These are phyloP conservation scores for Fusarium denticulatum DNA, from an alignment of 2,329 filamentous ascomycete genomes.

Conservation along the genomic window DNA sequence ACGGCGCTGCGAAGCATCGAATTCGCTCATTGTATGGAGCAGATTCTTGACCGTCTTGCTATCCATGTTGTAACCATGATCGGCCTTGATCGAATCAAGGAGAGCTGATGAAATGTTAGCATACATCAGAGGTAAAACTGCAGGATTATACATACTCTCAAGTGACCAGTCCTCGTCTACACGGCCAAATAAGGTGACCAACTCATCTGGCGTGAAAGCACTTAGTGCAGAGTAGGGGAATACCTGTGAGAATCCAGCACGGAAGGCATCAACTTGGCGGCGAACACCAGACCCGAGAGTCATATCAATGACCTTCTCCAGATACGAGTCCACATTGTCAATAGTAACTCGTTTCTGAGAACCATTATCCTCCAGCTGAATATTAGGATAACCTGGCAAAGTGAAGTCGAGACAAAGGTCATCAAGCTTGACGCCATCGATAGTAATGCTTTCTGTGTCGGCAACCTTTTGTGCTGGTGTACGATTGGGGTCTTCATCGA, in stretches of 20 bases:
- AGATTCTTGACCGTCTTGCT: conserved; percentile 95
- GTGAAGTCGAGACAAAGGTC: conserved; percentile 95
- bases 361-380: conserved; percentile 83
- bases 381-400: conserved; percentile 86
- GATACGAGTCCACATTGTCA: conserved; percentile 88
- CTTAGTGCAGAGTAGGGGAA: conserved; percentile 94
- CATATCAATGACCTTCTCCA: conserved; percentile 90
- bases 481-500: conserved; percentile 76
- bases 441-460: conserved; percentile 73
- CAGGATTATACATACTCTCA: conserved; percentile 75
- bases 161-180: conserved; percentile 97
- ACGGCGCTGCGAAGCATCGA: conserved; percentile 77
- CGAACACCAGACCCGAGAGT: conserved; percentile 90
- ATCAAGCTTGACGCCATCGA: conserved; percentile 83
- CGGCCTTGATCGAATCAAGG: conserved; percentile 98
- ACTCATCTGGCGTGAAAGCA: conserved; percentile 93
- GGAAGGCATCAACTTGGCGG: conserved; percentile 90
- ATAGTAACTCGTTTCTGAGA: conserved; percentile 81
- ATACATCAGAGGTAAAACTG: neutral
- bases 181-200: conserved; percentile 93
- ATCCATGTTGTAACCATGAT: conserved; percentile 98
- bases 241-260: conserved; percentile 89
- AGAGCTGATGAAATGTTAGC: conserved; percentile 67
- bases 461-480: conserved; percentile 75
- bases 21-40: conserved; percentile 92